These are phyloP conservation scores for Suhomyces sp. DNA, from an alignment of 805 yeast genomes.

Conservation along the genomic window DNA sequence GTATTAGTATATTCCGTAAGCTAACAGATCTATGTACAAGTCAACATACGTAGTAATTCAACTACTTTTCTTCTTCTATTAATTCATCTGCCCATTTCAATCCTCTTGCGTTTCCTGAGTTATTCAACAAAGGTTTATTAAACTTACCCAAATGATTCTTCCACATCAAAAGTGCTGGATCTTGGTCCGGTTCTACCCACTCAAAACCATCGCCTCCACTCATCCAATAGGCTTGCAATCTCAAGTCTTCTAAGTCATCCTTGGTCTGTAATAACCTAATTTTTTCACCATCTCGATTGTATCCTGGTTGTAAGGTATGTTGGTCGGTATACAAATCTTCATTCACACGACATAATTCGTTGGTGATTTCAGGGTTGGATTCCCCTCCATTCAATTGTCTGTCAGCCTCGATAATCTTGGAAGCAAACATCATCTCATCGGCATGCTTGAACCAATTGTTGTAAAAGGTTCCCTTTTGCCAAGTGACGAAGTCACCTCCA, in stretches of 20 bases:
- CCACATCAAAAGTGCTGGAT: constrained; percentile 69
- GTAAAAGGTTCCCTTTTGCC: constrained; percentile 66
- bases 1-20: too few species aligned
- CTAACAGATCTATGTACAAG: too few species aligned
- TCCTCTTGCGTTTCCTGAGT: constrained; percentile 14
- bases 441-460: constrained; percentile 63
- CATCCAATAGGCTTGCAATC: constrained; percentile 83
- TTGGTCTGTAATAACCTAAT: constrained; percentile 39
- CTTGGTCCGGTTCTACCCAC: constrained; percentile 90
- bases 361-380: constrained; percentile 28
- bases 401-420: constrained; percentile 66
- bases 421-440: constrained; percentile 66
- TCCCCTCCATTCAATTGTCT: constrained; percentile 48
- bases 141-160: constrained; percentile 26
- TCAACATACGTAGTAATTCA: too few species aligned
- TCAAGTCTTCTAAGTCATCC: constrained; percentile 59
- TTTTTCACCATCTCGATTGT: constrained; percentile 36
- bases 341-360: constrained; percentile 37
- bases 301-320: constrained; percentile 33
- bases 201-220: constrained; percentile 83
- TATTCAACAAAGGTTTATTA: constrained; percentile 18
- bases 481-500: constrained; percentile 56
- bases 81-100: constrained; percentile 44
- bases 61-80: too few species aligned
- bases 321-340: constrained; percentile 23